A percentile compares a stretch with the other conserved stretches of the same genome.
Conservation (phyloP, 805 yeast genomes). For the Brettanomyces anomalus region DNA sequence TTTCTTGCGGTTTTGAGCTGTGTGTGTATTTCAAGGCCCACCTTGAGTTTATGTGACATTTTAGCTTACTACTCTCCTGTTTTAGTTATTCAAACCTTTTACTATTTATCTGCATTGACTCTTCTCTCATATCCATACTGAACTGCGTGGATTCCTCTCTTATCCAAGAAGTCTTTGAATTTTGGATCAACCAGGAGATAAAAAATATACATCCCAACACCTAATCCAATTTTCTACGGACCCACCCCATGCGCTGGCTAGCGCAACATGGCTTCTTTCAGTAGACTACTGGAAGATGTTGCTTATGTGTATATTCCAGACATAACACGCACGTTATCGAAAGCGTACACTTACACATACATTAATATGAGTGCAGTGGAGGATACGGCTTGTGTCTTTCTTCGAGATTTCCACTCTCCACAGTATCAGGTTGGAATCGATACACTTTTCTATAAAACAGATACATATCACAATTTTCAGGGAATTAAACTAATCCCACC, state of each 20-base stretch:
- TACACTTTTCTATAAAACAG: constrained; percentile 10
- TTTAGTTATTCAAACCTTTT: too few species aligned
- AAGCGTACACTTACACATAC: too few species aligned
- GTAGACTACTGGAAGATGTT: constrained; percentile 29
- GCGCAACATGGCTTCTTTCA: background rate
- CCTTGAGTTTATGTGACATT: constrained; percentile 35
- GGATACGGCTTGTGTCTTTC: background rate
- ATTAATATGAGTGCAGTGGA: too few species aligned
- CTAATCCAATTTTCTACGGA: too few species aligned
- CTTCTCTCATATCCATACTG: too few species aligned
- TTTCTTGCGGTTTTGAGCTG: constrained; percentile 70
- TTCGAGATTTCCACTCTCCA: background rate
- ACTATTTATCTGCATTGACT: too few species aligned
- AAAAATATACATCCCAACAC: too few species aligned
- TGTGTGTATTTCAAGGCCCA: constrained; percentile 92
- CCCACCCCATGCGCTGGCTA: too few species aligned
- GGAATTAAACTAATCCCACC: constrained; percentile 44
- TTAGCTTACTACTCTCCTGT: background rate
- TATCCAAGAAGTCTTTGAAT: too few species aligned
- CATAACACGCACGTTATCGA: too few species aligned
- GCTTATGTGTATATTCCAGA: constrained; percentile 13
- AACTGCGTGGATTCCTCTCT: too few species aligned
- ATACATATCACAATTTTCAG: constrained; percentile 9
- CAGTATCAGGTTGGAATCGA: constrained; percentile 17
- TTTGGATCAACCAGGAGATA: too few species aligned